Evolutionary conservation across 2,329 filamentous ascomycete species (phyloP).

Genomic region (Neonectria faginata): DNA sequence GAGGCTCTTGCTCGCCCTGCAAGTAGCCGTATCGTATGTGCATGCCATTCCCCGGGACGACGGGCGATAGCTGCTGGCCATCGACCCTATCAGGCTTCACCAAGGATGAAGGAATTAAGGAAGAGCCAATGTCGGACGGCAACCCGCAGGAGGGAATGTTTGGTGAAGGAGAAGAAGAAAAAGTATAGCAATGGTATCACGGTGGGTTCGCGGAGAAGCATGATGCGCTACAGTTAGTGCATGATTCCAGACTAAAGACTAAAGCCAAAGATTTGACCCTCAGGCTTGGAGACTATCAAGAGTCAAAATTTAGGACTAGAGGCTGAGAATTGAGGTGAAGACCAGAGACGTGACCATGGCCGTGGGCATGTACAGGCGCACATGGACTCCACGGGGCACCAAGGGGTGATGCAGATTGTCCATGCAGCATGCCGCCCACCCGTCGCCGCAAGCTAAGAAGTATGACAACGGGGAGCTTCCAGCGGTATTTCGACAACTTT

Average conservation of each 20-base stretch:
- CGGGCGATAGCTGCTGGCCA: slow-evolving; percentile 17
- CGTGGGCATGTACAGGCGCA: slow-evolving; percentile 8
- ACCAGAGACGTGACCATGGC: slow-evolving; percentile 3
- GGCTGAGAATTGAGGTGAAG: neutral
- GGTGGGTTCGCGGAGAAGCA: slow-evolving; percentile 32
- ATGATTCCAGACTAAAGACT: neutral
- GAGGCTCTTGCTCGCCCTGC: slow-evolving; percentile 18
- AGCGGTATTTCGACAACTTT: slow-evolving; percentile 11
- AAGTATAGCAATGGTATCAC: slow-evolving; percentile 29
- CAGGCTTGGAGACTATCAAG: neutral
- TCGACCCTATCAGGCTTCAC: slow-evolving; percentile 12
- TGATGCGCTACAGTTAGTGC: neutral
- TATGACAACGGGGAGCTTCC: slow-evolving; percentile 25
- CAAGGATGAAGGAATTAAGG: neutral
- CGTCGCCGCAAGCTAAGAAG: slow-evolving; percentile 16
- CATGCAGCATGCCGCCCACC: slow-evolving; percentile 22
- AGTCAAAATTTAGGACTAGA: neutral
- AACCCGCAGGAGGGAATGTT: slow-evolving; percentile 40
- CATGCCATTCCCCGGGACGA: slow-evolving; percentile 2
- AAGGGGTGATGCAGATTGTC: slow-evolving; percentile 18
- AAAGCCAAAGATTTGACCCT: neutral
- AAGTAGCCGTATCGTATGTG: slow-evolving; percentile 26
- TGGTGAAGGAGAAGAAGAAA: slow-evolving; percentile 10
- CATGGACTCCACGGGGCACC: slow-evolving; percentile 8
- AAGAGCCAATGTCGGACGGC: slow-evolving; percentile 22